Evolutionary conservation across 805 yeast genomes (phyloP).

Genomic region (Spathaspora passalidarum): DNA sequence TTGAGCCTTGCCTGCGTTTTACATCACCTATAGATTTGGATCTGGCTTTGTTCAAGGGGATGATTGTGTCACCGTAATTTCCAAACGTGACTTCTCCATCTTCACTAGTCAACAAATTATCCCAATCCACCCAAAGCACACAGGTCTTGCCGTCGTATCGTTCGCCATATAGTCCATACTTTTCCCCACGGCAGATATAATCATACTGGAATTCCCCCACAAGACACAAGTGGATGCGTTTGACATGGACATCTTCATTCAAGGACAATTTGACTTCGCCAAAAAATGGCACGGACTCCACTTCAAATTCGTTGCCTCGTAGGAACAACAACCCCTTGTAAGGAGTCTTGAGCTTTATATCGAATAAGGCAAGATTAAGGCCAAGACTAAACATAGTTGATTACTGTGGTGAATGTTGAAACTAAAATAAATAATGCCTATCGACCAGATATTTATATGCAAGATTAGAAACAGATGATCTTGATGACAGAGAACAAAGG

Average conservation of each 20-base stretch:
- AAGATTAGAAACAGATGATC: too few relatives aligned
- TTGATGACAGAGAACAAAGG: too few relatives aligned
- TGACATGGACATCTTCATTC: conserved; percentile 40
- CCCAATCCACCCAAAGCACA: conserved; percentile 46
- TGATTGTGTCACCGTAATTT: conserved; percentile 37
- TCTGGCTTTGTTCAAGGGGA: conserved; percentile 20
- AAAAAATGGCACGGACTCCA: conserved; percentile 39
- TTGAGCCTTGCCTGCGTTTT: conserved; percentile 13
- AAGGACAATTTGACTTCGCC: conserved; percentile 48
- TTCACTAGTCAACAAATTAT: conserved; percentile 39
- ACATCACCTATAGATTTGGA: conserved; percentile 16
- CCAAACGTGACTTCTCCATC: conserved; percentile 40
- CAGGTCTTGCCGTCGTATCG: conserved; percentile 38
- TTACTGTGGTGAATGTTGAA: too few relatives aligned
- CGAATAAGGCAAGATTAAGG: conserved; percentile 31
- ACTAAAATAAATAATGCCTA: too few relatives aligned
- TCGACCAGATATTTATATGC: too few relatives aligned
- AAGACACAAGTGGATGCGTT: conserved; percentile 34
- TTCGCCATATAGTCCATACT: conserved; percentile 24
- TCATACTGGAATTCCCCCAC: conserved; percentile 43
- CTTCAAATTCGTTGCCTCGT: conserved; percentile 44
- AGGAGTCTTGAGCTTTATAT: conserved; percentile 35
- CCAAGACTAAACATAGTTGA: conserved; percentile 9
- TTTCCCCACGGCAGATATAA: conserved; percentile 31
- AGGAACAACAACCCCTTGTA: conserved; percentile 42